Evolutionary conservation across 352 stramenopile species (phyloP).

Genomic region (Blastocystis hominis): DNA sequence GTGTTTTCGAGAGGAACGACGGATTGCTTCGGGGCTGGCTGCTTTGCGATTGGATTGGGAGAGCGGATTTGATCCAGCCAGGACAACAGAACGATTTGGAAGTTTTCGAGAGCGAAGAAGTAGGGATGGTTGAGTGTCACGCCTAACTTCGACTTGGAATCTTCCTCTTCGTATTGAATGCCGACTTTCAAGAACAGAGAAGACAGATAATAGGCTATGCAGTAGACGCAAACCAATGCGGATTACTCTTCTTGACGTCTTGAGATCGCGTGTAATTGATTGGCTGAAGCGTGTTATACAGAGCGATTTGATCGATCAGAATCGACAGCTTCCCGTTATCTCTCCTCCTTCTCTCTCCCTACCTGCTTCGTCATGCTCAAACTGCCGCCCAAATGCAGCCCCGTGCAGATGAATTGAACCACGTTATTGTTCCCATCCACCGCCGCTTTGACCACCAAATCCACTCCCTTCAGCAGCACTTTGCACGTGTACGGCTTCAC

Average conservation of each 20-base stretch:
- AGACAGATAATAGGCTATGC: not conserved
- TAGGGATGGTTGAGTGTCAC: not conserved
- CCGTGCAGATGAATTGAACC: not conserved
- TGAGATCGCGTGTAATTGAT: not conserved
- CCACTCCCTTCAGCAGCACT: not conserved
- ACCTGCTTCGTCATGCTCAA: not conserved
- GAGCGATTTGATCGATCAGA: not conserved
- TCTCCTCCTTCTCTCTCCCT: not conserved
- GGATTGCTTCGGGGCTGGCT: not conserved
- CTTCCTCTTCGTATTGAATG: not conserved
- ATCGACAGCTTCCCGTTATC: not conserved
- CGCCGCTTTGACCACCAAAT: not conserved
- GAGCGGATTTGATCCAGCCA: not conserved
- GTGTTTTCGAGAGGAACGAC: not conserved
- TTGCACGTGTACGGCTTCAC: not conserved
- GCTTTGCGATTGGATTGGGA: not conserved
- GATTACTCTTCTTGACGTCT: not conserved
- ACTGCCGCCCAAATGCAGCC: not conserved
- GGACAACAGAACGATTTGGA: not conserved
- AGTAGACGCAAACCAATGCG: not conserved
- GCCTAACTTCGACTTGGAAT: not conserved
- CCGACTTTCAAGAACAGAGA: not conserved
- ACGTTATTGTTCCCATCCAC: not conserved
- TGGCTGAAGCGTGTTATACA: not conserved
- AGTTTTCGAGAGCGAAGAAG: not conserved